Evolutionary conservation across 352 stramenopile genomes (phyloP).

Genomic region (Pythium phragmitis): DNA sequence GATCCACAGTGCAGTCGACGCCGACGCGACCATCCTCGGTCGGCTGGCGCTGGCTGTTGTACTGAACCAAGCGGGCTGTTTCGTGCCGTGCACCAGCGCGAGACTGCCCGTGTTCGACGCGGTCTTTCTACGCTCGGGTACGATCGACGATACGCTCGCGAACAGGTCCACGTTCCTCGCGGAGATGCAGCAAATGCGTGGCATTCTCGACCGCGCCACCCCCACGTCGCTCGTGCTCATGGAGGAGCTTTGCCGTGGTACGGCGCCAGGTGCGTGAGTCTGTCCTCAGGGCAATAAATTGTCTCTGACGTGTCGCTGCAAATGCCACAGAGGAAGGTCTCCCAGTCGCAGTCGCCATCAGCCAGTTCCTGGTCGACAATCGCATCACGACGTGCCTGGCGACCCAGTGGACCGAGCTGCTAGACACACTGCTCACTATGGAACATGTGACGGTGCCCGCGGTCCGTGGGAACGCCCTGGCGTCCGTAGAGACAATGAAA

Average conservation of each 20-base stretch:
- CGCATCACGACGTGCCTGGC: conserved; percentile 7
- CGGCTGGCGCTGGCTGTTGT: conserved; percentile 25
- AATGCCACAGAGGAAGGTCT: conserved; percentile 18
- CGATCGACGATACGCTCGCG: conserved; percentile 45
- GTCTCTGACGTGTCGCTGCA: neutral
- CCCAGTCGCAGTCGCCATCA: conserved; percentile 18
- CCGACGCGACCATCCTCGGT: conserved; percentile 3
- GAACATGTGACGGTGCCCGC: conserved; percentile 2
- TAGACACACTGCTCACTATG: conserved; percentile 4
- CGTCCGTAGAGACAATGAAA: neutral
- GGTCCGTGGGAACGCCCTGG: neutral
- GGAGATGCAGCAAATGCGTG: conserved; percentile 49
- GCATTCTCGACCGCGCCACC: conserved; percentile 38
- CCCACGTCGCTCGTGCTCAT: conserved; percentile 42
- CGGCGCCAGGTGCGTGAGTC: conserved; percentile 5
- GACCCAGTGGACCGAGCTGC: conserved; percentile 26
- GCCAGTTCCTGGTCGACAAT: conserved; percentile 12
- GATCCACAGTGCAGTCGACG: conserved; percentile 18
- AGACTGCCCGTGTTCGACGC: conserved; percentile 45
- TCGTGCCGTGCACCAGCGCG: conserved; percentile 46
- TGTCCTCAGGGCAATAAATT: too few species aligned
- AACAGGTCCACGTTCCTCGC: conserved; percentile 54
- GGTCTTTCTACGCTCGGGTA: conserved; percentile 40
- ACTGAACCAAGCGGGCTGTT: conserved; percentile 64
- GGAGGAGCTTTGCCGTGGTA: conserved; percentile 56